A percentile compares a stretch with the other conserved stretches of the same genome.
phyloP scores from a whole-genome alignment of 352 stramenopile species.

The Peronospora destructor region DNA sequence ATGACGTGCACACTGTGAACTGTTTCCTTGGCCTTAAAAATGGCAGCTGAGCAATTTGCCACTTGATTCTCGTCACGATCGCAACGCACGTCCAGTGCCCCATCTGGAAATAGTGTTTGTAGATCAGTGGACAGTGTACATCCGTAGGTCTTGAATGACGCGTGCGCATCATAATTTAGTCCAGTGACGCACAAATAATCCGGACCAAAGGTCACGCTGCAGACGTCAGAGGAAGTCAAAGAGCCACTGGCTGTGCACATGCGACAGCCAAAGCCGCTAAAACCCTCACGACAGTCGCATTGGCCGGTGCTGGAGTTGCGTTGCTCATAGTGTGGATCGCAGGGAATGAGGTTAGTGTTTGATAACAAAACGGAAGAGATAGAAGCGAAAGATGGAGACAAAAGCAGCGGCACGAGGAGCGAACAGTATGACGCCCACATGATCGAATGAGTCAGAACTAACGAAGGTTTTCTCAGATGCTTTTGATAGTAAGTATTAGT shows the following conservation, averaged over 20 bases:
- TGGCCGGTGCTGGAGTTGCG: slow-evolving; percentile 43
- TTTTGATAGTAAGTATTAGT: too few relatives aligned
- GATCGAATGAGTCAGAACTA: too few relatives aligned
- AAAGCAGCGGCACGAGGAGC: too few relatives aligned
- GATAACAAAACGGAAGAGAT: too few relatives aligned
- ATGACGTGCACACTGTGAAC: slow-evolving; percentile 53
- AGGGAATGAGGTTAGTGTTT: slow-evolving; percentile 3
- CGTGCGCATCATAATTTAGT: slow-evolving; percentile 42
- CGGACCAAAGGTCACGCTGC: slow-evolving; percentile 28
- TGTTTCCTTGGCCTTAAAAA: slow-evolving; percentile 54
- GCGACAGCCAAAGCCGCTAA: slow-evolving; percentile 54
- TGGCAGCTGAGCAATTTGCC: slow-evolving; percentile 49
- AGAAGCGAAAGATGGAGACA: background rate
- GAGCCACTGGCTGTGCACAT: slow-evolving; percentile 37
- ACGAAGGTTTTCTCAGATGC: too few relatives aligned
- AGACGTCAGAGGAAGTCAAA: slow-evolving; percentile 16
- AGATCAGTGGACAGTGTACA: slow-evolving; percentile 49
- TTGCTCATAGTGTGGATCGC: slow-evolving; percentile 52
- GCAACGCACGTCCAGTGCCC: slow-evolving; percentile 55
- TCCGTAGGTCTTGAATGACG: slow-evolving; percentile 58
- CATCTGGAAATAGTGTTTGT: slow-evolving; percentile 57
- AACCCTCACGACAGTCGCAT: slow-evolving; percentile 53
- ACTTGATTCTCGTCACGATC: slow-evolving; percentile 31
- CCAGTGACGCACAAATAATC: slow-evolving; percentile 43
- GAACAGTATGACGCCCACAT: too few relatives aligned